Evolutionary conservation across 1,284 basidiomycete genomes (phyloP), one percentile per base, ranked within the genome.

Genomic region (Xerocomus minutiporus): DNA sequence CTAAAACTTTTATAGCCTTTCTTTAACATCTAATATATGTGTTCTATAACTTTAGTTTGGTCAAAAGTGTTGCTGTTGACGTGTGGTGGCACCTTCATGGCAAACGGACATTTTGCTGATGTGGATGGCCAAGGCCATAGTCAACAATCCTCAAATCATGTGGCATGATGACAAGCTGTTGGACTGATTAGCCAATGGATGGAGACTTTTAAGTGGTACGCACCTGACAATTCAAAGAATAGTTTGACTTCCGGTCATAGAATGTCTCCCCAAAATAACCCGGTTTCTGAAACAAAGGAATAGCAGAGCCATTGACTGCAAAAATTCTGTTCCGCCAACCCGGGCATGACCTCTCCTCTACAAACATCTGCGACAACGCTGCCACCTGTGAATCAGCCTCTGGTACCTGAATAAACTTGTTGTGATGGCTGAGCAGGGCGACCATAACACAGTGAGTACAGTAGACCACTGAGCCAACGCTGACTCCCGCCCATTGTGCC

Each of bases 151-250:
- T n/a, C 8, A 36, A n/a, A 9, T 36, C 3, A 5, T 36, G n/a
- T 8, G n/a, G 35, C 47, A 58, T 51, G 0, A 59, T 6, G 2
- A 42, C 15, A 11, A 54, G 11, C 51, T 53, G 11, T 2, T 7
- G 11, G 5, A 5, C 2, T 3, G 12, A 13, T 36, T 6, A 36
- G 35, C 6, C 29, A 29, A 29, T 29, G 29, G 29, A 29, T 29
- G 28, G 17, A 20, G 17, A 1, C 17, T 20, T 20, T 20, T 20
- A 20, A 29, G n/a, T 11, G 15, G n/a, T 17, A 12, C 26, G 5
- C 50, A 57, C 57, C 32, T 59, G 57, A 48, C 48, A 52, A 3
- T 52, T 59, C 1, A 59, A 23, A 13, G 40, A 59, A 26, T 47
- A 59, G 2, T 13, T 32, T 2, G 28, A 40, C n/a, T 59, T 59